Percentiles rank a stretch among this genome's conserved stretches.
Conservation (phyloP, 805 yeast species). For the Cyberlindnera japonica region DNA sequence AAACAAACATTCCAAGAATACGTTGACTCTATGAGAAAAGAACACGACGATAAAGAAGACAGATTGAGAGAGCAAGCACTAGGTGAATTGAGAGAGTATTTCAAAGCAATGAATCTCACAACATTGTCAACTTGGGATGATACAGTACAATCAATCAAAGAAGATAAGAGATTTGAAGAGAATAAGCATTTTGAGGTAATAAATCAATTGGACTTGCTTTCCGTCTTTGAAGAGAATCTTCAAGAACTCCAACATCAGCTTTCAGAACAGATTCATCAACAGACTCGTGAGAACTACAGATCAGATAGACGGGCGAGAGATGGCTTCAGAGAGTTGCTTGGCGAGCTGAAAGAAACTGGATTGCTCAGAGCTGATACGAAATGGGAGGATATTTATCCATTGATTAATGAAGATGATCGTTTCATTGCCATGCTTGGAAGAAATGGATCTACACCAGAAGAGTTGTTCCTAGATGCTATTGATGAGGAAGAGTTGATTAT, state of each 20-base stretch:
- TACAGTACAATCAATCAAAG: constrained; percentile 15
- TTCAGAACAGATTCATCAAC: constrained; percentile 19
- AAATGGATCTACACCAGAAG: constrained; percentile 73
- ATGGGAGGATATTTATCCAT: constrained; percentile 55
- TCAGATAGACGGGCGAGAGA: constrained; percentile 66
- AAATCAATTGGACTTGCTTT: constrained; percentile 56
- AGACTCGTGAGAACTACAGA: constrained; percentile 43
- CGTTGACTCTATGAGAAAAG: constrained; percentile 36
- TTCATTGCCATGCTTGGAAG: constrained; percentile 67
- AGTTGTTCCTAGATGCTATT: constrained; percentile 69
- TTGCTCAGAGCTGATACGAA: constrained; percentile 46
- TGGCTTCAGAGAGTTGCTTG: constrained; percentile 47
- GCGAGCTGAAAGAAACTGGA: constrained; percentile 30
- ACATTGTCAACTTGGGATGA: constrained; percentile 21
- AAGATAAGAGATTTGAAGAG: constrained; percentile 53
- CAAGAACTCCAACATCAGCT: constrained; percentile 28
- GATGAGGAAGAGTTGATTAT: constrained; percentile 57
- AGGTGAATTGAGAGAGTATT: constrained; percentile 47
- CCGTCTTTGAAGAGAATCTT: constrained; percentile 40
- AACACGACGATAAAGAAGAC: constrained; percentile 24
- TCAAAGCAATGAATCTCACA: constrained; percentile 34
- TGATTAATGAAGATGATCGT: constrained; percentile 49
- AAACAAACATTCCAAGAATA: constrained; percentile 51
- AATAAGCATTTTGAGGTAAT: constrained; percentile 52
- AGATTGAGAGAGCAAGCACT: constrained; percentile 45